Base-by-base conservation (phyloP, 164 flowering plant species). In the Santalum album region DNA sequence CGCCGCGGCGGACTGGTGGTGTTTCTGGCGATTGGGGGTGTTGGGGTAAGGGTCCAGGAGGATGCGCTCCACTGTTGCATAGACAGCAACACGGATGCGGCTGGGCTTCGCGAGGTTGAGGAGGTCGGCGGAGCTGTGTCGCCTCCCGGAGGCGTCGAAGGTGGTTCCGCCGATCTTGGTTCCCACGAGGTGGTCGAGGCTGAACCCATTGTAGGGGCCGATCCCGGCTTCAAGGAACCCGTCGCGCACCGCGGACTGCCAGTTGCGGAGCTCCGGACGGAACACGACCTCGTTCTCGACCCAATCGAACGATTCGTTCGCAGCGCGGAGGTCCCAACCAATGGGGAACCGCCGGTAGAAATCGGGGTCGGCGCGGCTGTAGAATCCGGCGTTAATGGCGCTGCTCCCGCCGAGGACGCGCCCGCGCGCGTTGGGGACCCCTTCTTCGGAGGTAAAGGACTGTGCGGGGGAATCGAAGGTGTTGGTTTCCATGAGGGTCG, bases 361-460 rank as follows among this genome's bases (percentile, higher is more conserved):
- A 0, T 69, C 80, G 2, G 26, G 44, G 49, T 77, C 81, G 0
- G 85, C 94, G 49, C 96, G 54, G 59, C 83, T 79, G 62, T 91
- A 91, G 59, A 88, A 88, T 0, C 98, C 96, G 0, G 98, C 96
- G 53, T 91, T 91, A 18, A 91, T 80, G 35, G 83, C 78, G 46
- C 86, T 82, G 63, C 96, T 84, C 9, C 98, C 98, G 0, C 98
- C 98, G 12, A 91, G 87, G 54, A 92, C 75, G 5, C 96, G 68
- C 0, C 91, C 98, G 45, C 96, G 56, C 40, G 89, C 81, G 48
- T 89, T 92, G 0, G 77, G 81, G 10, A 92, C 91, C 1, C 96
- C 98, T 4, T 89, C 96, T 42, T 81, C 89, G 0, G 96, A 89
- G 6, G 65, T 74, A 70, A 92, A 89, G 35, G 81, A 61, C 47